These are phyloP conservation scores for Hyaloscypha bicolor DNA, from an alignment of 495 filamentous ascomycete species.

Conservation along the genomic window DNA sequence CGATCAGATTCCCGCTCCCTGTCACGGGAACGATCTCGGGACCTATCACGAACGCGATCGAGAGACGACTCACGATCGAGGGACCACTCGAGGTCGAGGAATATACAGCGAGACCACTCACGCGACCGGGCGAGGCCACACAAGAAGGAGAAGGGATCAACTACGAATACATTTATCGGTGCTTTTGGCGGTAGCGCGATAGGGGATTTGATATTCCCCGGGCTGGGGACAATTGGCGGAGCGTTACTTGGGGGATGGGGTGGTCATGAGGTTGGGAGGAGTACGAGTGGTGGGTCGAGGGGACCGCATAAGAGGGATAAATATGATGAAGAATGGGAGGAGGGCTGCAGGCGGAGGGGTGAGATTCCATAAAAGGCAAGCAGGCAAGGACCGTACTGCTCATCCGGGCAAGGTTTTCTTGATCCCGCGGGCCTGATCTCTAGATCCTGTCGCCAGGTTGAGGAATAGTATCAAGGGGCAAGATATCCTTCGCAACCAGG, in stretches of 20 bases:
- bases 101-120: background rate
- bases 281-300: background rate
- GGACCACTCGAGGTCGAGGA: background rate
- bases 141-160: background rate
- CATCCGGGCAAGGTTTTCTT: background rate
- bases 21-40: background rate
- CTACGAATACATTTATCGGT: conserved; percentile 18
- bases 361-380: conserved; percentile 9
- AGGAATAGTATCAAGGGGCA: background rate
- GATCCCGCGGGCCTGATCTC: background rate
- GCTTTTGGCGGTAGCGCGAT: conserved; percentile 23
- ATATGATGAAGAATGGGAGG: conserved; percentile 24
- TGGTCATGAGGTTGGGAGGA: conserved; percentile 16
- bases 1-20: background rate
- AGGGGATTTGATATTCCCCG: conserved; percentile 26
- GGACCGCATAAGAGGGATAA: conserved; percentile 12
- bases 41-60: too few species aligned
- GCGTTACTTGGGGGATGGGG: conserved; percentile 24
- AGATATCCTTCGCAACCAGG: too few species aligned
- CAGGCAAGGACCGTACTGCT: background rate
- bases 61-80: too few species aligned
- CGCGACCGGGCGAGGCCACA: background rate
- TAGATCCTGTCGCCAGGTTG: too few species aligned
- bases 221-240: conserved; percentile 23
- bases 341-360: conserved; percentile 22